A percentile compares a stretch with the other conserved stretches of the same genome.
Conservation (phyloP, 1,139 yeast species). For the Sugiyamaella paludigena region DNA sequence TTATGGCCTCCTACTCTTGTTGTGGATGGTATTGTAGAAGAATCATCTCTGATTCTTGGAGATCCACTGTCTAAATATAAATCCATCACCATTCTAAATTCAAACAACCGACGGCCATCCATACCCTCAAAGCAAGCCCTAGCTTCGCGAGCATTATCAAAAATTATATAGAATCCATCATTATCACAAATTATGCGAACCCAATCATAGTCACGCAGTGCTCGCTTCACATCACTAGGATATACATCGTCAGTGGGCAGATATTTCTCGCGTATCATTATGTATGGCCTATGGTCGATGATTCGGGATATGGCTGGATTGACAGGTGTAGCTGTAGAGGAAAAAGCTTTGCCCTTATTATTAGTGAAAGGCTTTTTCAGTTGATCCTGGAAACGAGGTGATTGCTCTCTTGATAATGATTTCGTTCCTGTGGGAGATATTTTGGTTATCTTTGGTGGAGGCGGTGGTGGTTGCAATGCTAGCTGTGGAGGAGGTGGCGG, state of each 20-base stretch:
- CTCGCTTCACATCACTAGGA: constrained; percentile 53
- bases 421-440: too few relatives aligned
- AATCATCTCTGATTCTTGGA: constrained; percentile 2
- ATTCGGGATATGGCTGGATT: constrained; percentile 25
- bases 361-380: too few relatives aligned
- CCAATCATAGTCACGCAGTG: constrained; percentile 59
- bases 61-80: constrained; percentile 37
- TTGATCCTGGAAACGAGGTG: too few relatives aligned
- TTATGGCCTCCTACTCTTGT: neutral
- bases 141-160: constrained; percentile 63
- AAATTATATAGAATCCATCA: constrained; percentile 69
- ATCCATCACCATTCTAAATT: constrained; percentile 56
- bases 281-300: constrained; percentile 57
- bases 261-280: constrained; percentile 53
- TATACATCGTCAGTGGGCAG: constrained; percentile 52
- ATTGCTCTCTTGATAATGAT: too few relatives aligned
- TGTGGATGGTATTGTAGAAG: neutral
- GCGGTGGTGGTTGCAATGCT: neutral
- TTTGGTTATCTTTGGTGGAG: neutral
- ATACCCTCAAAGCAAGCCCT: constrained; percentile 62
- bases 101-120: constrained; percentile 57
- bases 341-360: too few relatives aligned
- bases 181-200: constrained; percentile 60
- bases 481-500: neutral
- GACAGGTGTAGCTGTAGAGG: too few relatives aligned